Evolutionary conservation across 805 yeast genomes (phyloP), one percentile per base, ranked within the genome.

Genomic region (Helenozyma baotianmanensis): DNA sequence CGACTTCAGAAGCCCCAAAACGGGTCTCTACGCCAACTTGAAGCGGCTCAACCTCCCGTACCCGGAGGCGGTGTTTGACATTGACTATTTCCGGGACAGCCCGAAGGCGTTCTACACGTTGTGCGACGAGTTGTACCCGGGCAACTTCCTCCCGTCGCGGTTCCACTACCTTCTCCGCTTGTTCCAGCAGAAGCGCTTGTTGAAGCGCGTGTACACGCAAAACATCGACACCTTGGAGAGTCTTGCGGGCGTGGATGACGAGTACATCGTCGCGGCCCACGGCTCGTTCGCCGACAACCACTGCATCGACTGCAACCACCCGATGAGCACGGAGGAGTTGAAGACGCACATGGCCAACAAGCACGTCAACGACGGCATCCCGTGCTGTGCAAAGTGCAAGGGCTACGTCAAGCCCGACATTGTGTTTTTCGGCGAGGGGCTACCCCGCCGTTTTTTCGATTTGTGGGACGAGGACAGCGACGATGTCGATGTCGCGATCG

Each of bases 41-140:
- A 69, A 81, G 14, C 70, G 76, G 42, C 66, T 89, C 23, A 70
- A 84, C 22, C 63, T 90, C 30, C 97, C 97, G 5, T 88, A 76
- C 54, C 92, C 97, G 1, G 98, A 90, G 53, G 97, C 97, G 0
- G 96, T 90, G 1, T 90, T 90, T 54, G 97, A 89, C 52, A 80
- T 90, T 25, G 89, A 80, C 13, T 90, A 75, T 54, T 86, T 87
- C 58, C 62, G 70, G 28, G 67, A 82, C 35, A 72, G 74, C 32
- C 97, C 97, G 0, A 69, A 75, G 39, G 92, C 97, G 0, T 90
- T 90, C 52, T 88, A 84, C 51, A 76, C 83, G 0, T 64, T 90
- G 32, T 94, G 96, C 0, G 75, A 75, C 11, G 97, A 88, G 47
- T 62, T 90, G 31, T 86, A 80, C 48, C 98, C 98, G 0, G 95